phyloP scores from a whole-genome alignment of 768 basidiomycete species.

The Rickenella mellea region DNA sequence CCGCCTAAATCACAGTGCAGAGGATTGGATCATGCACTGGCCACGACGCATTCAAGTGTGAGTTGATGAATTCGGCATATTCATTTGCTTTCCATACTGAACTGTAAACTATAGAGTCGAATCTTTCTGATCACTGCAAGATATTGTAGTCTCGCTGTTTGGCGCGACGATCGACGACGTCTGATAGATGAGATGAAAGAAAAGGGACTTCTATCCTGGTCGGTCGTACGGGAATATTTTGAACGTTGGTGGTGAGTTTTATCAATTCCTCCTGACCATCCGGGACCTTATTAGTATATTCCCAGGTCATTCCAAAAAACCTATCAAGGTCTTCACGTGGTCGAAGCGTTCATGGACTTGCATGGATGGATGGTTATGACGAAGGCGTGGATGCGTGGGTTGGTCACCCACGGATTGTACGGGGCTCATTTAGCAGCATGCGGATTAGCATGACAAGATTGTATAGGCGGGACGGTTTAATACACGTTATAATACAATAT shows the following conservation, averaged over 20 bases:
- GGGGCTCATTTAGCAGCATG: constrained; percentile 69
- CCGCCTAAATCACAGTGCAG: constrained; percentile 24
- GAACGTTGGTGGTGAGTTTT: constrained; percentile 58
- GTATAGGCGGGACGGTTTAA: too few relatives aligned
- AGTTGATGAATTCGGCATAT: constrained; percentile 9
- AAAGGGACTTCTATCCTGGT: constrained; percentile 40
- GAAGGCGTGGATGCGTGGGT: constrained; percentile 56
- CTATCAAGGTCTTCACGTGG: constrained; percentile 38
- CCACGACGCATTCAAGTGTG: constrained; percentile 80
- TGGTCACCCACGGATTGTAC: constrained; percentile 45
- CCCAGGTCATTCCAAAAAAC: constrained; percentile 50
- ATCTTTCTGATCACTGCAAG: constrained; percentile 89
- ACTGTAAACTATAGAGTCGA: constrained; percentile 42
- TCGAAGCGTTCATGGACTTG: constrained; percentile 57
- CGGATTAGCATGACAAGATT: constrained; percentile 42
- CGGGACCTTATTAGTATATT: constrained; percentile 3
- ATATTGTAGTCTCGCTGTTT: constrained; percentile 75
- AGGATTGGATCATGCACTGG: constrained; percentile 74
- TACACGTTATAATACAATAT: too few relatives aligned
- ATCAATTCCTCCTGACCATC: not conserved
- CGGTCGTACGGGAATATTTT: constrained; percentile 40
- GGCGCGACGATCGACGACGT: constrained; percentile 55
- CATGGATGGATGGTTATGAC: constrained; percentile 45
- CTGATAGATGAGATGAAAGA: constrained; percentile 36
- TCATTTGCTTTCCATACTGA: not conserved